Evolutionary conservation across 768 basidiomycete species (phyloP), one percentile per base, ranked within the genome.

Genomic region (Leccinum arenicola): DNA sequence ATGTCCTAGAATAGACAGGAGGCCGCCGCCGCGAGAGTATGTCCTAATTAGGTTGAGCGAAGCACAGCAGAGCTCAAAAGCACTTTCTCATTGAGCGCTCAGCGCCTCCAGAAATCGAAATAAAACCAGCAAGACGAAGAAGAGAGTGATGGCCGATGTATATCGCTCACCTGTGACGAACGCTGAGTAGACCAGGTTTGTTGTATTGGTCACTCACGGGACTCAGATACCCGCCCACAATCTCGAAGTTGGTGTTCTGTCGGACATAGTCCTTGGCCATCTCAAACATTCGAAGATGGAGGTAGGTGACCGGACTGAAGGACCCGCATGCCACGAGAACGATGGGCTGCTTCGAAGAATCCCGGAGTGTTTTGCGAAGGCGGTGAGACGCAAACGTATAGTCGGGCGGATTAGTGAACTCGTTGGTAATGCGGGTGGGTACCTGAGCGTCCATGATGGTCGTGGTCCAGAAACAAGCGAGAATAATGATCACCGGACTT

Each of bases 271-370:
- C 97, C 76, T 89, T 91, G 57, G 96, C 97, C 97, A 99, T 98
- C 73, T 98, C 97, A 75, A 98, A 99, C 95, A 99, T 98, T 65
- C 97, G 91, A 61, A 98, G 84, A 70, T 97, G 95, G 54, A 96
- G 89, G 70, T 95, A 96, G n/a, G 95, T 97, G 62, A 97, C 90
- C 11, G 96, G 96, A 67, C 93, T 95, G 84, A 98, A 98, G 56
- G 93, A 96, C 29, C 96, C 97, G 70, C 97, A 99, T 50, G 94
- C 97, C 60, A 99, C 93, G 62, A 97, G 87, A 56, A 95, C 91
- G 65, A 97, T 77, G n/a, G 94, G 96, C 8, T 87, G 87, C 75
- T 89, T 92, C 21, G 74, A 76, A 8, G 85, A 70, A 68, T 89
- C 82, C 21, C 79, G 83, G 47, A 90, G 82, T 53, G 76, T 77